Percentiles rank a stretch among this genome's conserved stretches.
These are phyloP conservation scores for Chloropicon primus DNA, from an alignment of 139 green algal species.

Conservation along the genomic window DNA sequence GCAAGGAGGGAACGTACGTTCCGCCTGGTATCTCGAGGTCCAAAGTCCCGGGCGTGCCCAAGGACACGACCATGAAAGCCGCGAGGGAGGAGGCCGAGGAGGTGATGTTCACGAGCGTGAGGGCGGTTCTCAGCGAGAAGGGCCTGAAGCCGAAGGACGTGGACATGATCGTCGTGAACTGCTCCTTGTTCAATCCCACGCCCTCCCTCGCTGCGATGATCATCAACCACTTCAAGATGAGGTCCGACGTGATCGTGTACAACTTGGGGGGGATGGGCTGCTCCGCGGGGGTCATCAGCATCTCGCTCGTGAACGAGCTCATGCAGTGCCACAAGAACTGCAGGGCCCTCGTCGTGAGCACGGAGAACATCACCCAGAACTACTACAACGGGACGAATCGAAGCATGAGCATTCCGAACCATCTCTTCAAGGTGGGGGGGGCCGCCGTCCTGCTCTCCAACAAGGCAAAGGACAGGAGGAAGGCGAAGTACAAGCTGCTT, in stretches of 20 bases:
- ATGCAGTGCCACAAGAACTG: neutral
- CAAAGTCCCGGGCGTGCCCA: neutral
- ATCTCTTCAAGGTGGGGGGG: constrained; percentile 19
- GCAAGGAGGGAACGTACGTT: neutral
- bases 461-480: neutral
- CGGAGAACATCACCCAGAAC: constrained; percentile 16
- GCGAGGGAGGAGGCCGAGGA: constrained; percentile 8
- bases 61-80: constrained; percentile 2
- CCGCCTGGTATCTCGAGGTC: neutral
- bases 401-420: constrained; percentile 19
- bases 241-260: constrained; percentile 2
- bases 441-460: constrained; percentile 17
- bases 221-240: constrained; percentile 10
- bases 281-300: constrained; percentile 6
- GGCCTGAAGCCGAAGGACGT: neutral
- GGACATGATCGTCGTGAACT: constrained; percentile 1
- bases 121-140: constrained; percentile 2
- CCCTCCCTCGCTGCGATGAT: constrained; percentile 6
- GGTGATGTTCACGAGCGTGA: constrained; percentile 7
- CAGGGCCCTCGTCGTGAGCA: constrained; percentile 3
- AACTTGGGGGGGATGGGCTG: constrained; percentile 11
- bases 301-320: constrained; percentile 3
- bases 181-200: constrained; percentile 9
- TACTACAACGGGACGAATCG: constrained; percentile 5
- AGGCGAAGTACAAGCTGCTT: constrained; percentile 19